Evolutionary conservation across 139 green algal genomes (phyloP).

Genomic region (Gonium pectorale): DNA sequence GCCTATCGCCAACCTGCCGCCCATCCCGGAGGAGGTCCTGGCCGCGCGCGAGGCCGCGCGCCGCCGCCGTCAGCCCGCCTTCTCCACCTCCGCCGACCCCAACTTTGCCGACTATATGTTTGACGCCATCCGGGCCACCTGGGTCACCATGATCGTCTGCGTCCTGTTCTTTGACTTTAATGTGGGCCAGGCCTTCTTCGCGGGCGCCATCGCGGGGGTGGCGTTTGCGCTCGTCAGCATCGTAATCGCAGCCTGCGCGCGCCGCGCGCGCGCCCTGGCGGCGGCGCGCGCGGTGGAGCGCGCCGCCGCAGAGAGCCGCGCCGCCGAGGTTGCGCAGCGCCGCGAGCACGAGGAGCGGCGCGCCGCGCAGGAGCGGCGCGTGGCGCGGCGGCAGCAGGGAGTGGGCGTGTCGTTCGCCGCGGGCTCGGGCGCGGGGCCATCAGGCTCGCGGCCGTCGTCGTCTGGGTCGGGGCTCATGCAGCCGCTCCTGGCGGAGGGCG

Average conservation of each 20-base stretch:
- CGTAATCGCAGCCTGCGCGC: conserved; percentile 4
- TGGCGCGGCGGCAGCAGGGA: no score
- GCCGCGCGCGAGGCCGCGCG: conserved; percentile 46
- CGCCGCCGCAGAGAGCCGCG: background rate
- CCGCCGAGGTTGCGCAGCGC: background rate
- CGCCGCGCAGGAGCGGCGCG: no score
- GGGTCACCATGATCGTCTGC: conserved; percentile 78
- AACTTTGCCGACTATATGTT: conserved; percentile 80
- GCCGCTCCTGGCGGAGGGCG: no score
- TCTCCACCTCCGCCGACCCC: conserved; percentile 44
- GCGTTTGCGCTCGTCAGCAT: conserved; percentile 47
- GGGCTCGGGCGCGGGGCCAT: no score
- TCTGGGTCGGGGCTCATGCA: no score
- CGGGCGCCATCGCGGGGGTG: conserved; percentile 67
- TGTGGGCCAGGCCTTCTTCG: conserved; percentile 68
- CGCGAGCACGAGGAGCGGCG: background rate
- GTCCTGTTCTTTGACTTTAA: conserved; percentile 79
- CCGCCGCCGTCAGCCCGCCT: conserved; percentile 39
- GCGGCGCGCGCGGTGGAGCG: conserved; percentile 27
- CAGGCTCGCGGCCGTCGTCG: no score
- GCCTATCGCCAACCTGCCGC: conserved; percentile 54
- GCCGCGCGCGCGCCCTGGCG: background rate
- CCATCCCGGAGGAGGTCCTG: conserved; percentile 48
- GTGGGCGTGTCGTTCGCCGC: no score
- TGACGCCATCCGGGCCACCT: conserved; percentile 86